These are phyloP conservation scores for Apophysomyces elegans DNA, from an alignment of 371 early-diverging fungal genomes.

Conservation along the genomic window DNA sequence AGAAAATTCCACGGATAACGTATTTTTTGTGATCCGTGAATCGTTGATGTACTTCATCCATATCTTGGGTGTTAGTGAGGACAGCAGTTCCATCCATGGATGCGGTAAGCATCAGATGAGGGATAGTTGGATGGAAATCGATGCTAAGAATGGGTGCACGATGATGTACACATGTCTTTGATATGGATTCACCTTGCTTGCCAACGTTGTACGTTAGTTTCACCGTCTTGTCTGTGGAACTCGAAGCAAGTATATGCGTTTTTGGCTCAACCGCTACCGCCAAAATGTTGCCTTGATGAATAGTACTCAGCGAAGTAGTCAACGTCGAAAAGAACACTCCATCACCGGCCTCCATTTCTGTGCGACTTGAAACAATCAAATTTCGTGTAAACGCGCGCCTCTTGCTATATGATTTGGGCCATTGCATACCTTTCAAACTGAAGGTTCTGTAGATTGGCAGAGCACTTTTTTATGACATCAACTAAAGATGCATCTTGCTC, in stretches of 20 bases:
- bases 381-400: no score
- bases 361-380: conserved; percentile 11
- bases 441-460: conserved; percentile 5
- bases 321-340: conserved; percentile 31
- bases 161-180: conserved; percentile 56
- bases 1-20: conserved; percentile 67
- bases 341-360: conserved; percentile 35
- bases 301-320: conserved; percentile 24
- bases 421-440: conserved; percentile 13
- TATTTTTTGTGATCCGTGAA: conserved; percentile 75
- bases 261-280: conserved; percentile 43
- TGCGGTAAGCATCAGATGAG: conserved; percentile 61
- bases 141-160: conserved; percentile 67
- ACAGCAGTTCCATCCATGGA: conserved; percentile 75
- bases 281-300: conserved; percentile 62
- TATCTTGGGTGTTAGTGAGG: conserved; percentile 60
- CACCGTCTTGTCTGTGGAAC: conserved; percentile 70
- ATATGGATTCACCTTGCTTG: conserved; percentile 34
- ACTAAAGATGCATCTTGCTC: conserved; percentile 20
- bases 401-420: not conserved
- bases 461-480: conserved; percentile 3
- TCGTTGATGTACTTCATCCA: conserved; percentile 47
- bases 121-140: conserved; percentile 64
- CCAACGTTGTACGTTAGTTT: conserved; percentile 45
- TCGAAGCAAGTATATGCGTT: conserved; percentile 52